Conservation (phyloP, 148 eudicot genomes). For the Heliosperma pusillum region DNA sequence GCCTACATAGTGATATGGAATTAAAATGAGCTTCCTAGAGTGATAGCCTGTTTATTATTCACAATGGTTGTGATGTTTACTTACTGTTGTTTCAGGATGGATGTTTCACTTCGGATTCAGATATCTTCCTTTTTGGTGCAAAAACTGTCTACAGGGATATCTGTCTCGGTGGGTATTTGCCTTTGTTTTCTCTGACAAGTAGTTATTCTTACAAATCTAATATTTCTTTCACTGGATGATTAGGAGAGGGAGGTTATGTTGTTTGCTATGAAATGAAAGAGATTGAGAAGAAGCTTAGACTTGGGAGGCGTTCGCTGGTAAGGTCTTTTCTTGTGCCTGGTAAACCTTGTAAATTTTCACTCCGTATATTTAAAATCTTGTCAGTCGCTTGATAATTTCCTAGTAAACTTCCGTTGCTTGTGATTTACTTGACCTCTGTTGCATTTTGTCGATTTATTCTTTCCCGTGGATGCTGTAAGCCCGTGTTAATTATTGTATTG, state of each 20-base stretch:
- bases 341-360: constrained; percentile 1
- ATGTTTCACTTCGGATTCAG: constrained; percentile 94
- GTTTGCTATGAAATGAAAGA: constrained; percentile 94
- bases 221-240: constrained; percentile 10
- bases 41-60: not conserved
- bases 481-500: constrained; percentile 16
- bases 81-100: constrained; percentile 61
- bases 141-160: constrained; percentile 96
- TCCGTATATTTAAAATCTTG: not conserved
- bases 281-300: constrained; percentile 81
- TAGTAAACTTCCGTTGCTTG: not conserved
- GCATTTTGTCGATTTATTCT: not conserved
- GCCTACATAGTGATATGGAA: not conserved
- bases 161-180: constrained; percentile 68
- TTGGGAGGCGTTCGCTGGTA: constrained; percentile 88
- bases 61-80: constrained; percentile 13
- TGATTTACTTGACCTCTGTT: constrained; percentile 4
- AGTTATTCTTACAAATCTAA: constrained; percentile 9
- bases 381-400: not conserved
- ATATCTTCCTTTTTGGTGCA: constrained; percentile 95
- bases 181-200: not conserved
- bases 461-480: not conserved
- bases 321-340: constrained; percentile 15
- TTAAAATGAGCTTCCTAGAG: not conserved
- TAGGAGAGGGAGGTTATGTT: constrained; percentile 85